A percentile compares a stretch with the other conserved stretches of the same genome.
These are phyloP conservation scores for Amaranthus hypochondriacus DNA, from an alignment of 148 eudicot genomes.

Conservation along the genomic window DNA sequence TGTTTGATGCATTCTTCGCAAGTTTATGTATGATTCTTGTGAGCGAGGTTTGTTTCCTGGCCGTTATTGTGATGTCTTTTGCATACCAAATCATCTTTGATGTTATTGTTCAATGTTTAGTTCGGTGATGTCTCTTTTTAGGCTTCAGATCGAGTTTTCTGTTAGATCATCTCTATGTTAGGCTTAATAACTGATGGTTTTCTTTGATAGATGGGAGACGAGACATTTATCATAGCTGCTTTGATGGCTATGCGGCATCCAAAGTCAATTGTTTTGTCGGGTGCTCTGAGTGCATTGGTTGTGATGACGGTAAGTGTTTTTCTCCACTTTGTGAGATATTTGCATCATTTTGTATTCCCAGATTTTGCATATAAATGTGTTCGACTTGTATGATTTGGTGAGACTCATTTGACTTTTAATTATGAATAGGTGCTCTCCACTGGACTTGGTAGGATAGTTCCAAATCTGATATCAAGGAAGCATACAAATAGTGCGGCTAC, in stretches of 20 bases:
- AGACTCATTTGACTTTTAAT: not conserved
- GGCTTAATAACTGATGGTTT: conserved; percentile 23
- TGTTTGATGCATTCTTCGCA: conserved; percentile 88
- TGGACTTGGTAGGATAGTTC: conserved; percentile 92
- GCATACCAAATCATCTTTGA: no score
- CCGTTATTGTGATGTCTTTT: not conserved
- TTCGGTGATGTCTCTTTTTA: not conserved
- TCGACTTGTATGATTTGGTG: not conserved
- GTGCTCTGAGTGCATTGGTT: no score
- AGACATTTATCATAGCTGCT: no score
- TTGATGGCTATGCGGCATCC: no score
- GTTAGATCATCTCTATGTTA: conserved; percentile 9
- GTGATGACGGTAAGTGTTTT: no score
- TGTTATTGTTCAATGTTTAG: not conserved
- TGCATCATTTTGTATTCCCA: no score
- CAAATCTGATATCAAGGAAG: conserved; percentile 88
- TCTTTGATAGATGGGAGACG: conserved; percentile 64
- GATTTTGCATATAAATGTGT: not conserved
- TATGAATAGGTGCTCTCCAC: conserved; percentile 67
- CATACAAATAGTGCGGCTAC: conserved; percentile 96
- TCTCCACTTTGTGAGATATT: no score
- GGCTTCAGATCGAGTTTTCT: conserved; percentile 1
- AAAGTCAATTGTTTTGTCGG: no score
- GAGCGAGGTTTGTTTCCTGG: conserved; percentile 75
- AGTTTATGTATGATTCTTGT: conserved; percentile 95